phyloP scores from a whole-genome alignment of 345 rosid species.

The Toxicodendron radicans region DNA sequence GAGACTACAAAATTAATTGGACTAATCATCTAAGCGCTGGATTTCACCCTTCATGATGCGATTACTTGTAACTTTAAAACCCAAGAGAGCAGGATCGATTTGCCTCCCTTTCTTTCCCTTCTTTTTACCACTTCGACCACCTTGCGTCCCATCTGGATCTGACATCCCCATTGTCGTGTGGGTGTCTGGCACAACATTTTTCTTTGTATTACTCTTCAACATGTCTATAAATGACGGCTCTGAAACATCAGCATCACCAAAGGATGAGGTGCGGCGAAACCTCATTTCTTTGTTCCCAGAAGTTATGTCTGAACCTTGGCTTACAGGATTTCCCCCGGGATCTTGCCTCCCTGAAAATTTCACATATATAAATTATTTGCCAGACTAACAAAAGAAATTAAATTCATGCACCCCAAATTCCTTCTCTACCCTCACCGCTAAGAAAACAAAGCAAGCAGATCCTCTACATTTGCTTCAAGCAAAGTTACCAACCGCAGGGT shows the following conservation, averaged over 20 bases:
- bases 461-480: background rate
- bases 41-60: conserved; percentile 96
- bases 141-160: conserved; percentile 34
- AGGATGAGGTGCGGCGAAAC: conserved; percentile 31
- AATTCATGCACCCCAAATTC: background rate
- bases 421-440: too few species aligned
- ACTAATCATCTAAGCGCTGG: conserved; percentile 63
- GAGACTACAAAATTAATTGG: conserved; percentile 7
- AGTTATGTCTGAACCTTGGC: conserved; percentile 26
- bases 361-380: background rate
- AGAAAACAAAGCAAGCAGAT: background rate
- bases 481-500: background rate
- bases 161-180: conserved; percentile 5
- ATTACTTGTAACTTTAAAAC: conserved; percentile 88
- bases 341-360: conserved; percentile 24
- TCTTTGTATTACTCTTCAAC: conserved; percentile 45
- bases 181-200: conserved; percentile 20
- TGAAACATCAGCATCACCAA: conserved; percentile 30
- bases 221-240: conserved; percentile 49
- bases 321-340: conserved; percentile 11
- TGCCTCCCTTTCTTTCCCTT: conserved; percentile 93
- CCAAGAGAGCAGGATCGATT: conserved; percentile 84
- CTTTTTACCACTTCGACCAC: conserved; percentile 59
- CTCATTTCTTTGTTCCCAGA: conserved; percentile 32
- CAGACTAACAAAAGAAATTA: background rate